A percentile compares a stretch with the other conserved stretches of the same genome.
phyloP scores from a whole-genome alignment of 2,329 filamentous ascomycete species.

The Leptographium flavum region DNA sequence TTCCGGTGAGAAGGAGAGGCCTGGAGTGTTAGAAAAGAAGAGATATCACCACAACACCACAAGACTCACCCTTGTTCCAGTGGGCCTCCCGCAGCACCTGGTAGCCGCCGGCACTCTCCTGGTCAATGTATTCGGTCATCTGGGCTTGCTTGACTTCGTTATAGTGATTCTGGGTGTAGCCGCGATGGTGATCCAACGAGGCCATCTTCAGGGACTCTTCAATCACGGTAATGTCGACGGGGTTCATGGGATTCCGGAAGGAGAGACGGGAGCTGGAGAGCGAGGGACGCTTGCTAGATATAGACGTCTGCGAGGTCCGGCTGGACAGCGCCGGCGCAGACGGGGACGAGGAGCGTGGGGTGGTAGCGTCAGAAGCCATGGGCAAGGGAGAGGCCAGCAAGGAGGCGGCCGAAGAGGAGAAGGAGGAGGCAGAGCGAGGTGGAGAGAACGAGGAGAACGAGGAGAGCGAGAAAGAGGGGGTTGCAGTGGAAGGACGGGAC shows the following conservation, averaged over 20 bases:
- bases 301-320: slow-evolving; percentile 34
- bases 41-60: background rate
- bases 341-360: slow-evolving; percentile 38
- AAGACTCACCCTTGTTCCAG: slow-evolving; percentile 50
- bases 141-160: slow-evolving; percentile 39
- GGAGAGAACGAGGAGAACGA: background rate
- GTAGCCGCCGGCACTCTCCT: slow-evolving; percentile 40
- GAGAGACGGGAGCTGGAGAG: slow-evolving; percentile 34
- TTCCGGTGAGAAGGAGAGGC: slow-evolving; percentile 49
- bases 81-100: slow-evolving; percentile 47
- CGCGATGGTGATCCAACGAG: slow-evolving; percentile 43
- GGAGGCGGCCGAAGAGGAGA: slow-evolving; percentile 1
- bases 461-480: background rate
- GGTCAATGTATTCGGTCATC: slow-evolving; percentile 37
- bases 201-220: slow-evolving; percentile 47
- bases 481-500: slow-evolving; percentile 1
- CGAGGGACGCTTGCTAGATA: slow-evolving; percentile 37
- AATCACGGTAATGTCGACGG: slow-evolving; percentile 40
- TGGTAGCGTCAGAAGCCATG: slow-evolving; percentile 34
- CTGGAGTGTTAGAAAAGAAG: slow-evolving; percentile 20
- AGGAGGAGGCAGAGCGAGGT: background rate
- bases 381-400: slow-evolving; percentile 26
- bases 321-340: slow-evolving; percentile 31
- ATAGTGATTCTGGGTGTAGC: slow-evolving; percentile 43
- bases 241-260: slow-evolving; percentile 39